Evolutionary conservation across 495 filamentous ascomycete genomes (phyloP).

Genomic region (Terfezia boudieri): DNA sequence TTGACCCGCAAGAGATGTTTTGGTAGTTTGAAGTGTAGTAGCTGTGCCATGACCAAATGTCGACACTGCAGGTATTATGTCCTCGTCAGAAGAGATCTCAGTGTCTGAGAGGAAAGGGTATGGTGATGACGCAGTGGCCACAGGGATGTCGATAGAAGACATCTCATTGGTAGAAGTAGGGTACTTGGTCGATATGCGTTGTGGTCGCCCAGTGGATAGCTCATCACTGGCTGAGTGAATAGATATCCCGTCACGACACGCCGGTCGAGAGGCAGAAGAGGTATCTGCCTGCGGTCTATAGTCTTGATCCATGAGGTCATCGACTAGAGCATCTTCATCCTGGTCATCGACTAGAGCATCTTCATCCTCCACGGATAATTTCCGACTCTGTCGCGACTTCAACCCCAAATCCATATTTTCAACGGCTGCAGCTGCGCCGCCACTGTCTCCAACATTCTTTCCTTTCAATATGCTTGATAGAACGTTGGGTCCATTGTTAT

Average conservation of each 20-base stretch:
- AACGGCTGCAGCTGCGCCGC: background rate
- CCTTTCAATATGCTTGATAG: background rate
- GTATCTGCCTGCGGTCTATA: background rate
- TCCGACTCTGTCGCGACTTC: no score
- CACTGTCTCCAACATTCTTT: background rate
- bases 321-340: background rate
- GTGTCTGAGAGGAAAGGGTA: background rate
- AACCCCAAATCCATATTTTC: no score
- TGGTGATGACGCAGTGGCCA: background rate
- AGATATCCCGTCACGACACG: background rate
- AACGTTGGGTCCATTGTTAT: background rate
- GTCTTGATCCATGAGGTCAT: background rate
- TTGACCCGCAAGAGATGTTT: background rate
- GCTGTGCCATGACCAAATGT: background rate
- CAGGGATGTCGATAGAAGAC: background rate
- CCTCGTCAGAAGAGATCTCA: background rate
- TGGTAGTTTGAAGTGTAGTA: background rate
- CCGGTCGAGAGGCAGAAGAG: background rate
- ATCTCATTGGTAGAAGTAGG: background rate
- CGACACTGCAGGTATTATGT: background rate
- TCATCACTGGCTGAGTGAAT: background rate
- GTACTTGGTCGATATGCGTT: background rate
- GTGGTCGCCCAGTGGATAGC: background rate
- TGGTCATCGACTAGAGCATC: background rate
- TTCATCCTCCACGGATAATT: background rate